These are phyloP conservation scores for Ploettnerulaceae sp. DNA, from an alignment of 2,329 filamentous ascomycete genomes.

Conservation along the genomic window DNA sequence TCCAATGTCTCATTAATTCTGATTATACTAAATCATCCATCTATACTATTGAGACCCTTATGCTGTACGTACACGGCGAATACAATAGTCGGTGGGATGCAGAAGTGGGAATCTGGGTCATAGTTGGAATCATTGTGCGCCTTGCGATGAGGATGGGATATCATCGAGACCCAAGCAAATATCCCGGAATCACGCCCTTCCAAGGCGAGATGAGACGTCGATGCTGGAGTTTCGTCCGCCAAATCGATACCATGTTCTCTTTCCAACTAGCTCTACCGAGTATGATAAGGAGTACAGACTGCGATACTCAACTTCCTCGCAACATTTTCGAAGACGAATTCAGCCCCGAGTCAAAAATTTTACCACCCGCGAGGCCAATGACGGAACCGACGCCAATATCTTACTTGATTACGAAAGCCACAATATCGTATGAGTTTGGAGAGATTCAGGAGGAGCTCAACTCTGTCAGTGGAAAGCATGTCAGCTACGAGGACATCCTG, in stretches of 20 bases:
- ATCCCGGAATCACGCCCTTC: conserved; percentile 65
- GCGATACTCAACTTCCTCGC: conserved; percentile 67
- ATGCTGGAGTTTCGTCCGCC: conserved; percentile 66
- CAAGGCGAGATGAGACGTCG: conserved; percentile 72
- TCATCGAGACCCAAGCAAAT: conserved; percentile 72
- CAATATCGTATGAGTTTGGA: conserved; percentile 62
- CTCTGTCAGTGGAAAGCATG: conserved; percentile 46
- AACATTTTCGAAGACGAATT: conserved; percentile 83
- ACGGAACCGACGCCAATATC: conserved; percentile 71
- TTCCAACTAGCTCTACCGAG: conserved; percentile 58
- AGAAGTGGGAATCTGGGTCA: conserved; percentile 49
- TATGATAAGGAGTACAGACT: conserved; percentile 71
- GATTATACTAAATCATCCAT: conserved; percentile 73
- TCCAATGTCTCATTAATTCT: conserved; percentile 70
- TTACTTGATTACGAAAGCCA: conserved; percentile 69
- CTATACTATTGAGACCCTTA: conserved; percentile 72
- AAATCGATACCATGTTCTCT: conserved; percentile 72
- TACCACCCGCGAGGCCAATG: conserved; percentile 63
- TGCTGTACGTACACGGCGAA: conserved; percentile 72
- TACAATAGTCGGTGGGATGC: conserved; percentile 69
- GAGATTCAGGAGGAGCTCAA: conserved; percentile 64
- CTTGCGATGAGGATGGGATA: conserved; percentile 53
- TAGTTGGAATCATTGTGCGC: conserved; percentile 49
- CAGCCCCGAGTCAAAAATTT: conserved; percentile 58
- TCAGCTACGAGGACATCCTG: conserved; percentile 61